Evolutionary conservation across 2,329 filamentous ascomycete genomes (phyloP), one percentile per base, ranked within the genome.

Genomic region (Emergomyces africanus): DNA sequence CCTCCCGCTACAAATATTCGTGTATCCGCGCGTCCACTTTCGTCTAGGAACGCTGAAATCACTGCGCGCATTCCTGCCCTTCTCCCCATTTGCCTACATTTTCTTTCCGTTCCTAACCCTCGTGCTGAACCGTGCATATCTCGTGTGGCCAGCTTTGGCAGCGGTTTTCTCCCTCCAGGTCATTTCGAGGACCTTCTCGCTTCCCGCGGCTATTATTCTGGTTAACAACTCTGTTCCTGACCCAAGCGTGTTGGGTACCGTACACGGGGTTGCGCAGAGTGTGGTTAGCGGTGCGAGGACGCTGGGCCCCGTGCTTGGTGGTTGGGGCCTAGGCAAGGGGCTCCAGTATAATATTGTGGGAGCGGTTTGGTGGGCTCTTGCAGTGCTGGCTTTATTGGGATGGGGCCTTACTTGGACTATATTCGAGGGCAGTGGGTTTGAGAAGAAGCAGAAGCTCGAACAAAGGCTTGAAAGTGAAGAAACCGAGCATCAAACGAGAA

Each of bases 31-130:
- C 35, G 74, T 90, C 20, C 88, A 88, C 53, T 75, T 78, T 1
- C 80, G 80, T 2, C 79, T 89, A 1, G 89, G 88, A 39, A 87
- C 86, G 1, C 73, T 90, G 57, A 76, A 77, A 5, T 85, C 83
- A 49, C 90, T 86, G 78, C 81, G 85, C 3, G 71, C 80, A n/a
- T 88, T 84, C 44, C 75, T 91, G 0, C 79, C 84, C 48, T 80
- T 86, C 55, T 91, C 90, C 62, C 86, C 88, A 0, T 37, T 88
- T 10, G 80, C 85, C 0, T 92, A 92, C 70, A 74, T 83, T 10
- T 68, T 87, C 10, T 80, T 87, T 42, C 89, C 88, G 0, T 90
- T 85, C 67, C 78, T 92, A 14, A 81, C 87, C 1, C 71, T 90
- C 35, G 77, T 90, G 1, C 87, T 85, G 0, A 81, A 81, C 42